A percentile compares a stretch with the other conserved stretches of the same genome.
Evolutionary conservation across 1,139 yeast genomes (phyloP).

Genomic region (Yarrowia galli): DNA sequence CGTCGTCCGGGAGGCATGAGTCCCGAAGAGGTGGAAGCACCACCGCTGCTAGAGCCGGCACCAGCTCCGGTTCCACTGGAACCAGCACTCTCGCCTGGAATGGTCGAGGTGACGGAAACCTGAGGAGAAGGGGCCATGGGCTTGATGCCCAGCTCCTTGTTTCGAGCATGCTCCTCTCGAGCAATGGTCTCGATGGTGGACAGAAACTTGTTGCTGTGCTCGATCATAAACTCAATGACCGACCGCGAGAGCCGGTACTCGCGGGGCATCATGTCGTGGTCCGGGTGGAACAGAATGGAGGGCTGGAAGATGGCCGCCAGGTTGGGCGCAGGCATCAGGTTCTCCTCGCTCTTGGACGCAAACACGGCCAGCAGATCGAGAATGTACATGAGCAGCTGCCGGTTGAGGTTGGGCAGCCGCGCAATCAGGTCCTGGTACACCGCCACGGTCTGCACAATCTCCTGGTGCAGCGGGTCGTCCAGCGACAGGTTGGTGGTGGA

Average conservation of each 20-base stretch:
- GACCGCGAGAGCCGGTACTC: constrained; percentile 88
- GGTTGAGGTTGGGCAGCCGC: constrained; percentile 70
- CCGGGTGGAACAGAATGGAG: constrained; percentile 87
- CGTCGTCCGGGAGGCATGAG: constrained; percentile 34
- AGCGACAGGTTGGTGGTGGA: constrained; percentile 36
- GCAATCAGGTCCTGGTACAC: constrained; percentile 75
- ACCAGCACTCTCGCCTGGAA: neutral
- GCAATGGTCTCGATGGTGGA: constrained; percentile 58
- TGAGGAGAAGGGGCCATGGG: constrained; percentile 29
- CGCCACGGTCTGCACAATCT: constrained; percentile 71
- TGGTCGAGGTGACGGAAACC: constrained; percentile 23
- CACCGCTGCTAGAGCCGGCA: neutral
- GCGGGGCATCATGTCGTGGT: constrained; percentile 88
- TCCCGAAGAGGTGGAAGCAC: neutral
- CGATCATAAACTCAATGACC: constrained; percentile 88
- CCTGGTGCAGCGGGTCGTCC: constrained; percentile 48
- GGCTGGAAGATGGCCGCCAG: constrained; percentile 97
- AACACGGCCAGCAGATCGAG: constrained; percentile 87
- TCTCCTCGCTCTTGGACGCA: constrained; percentile 75
- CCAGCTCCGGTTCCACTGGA: neutral
- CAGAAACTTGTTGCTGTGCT: constrained; percentile 72
- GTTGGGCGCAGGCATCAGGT: constrained; percentile 91
- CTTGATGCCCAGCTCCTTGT: constrained; percentile 41
- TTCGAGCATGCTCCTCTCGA: constrained; percentile 47
- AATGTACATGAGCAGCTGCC: constrained; percentile 85